Evolutionary conservation across 2,329 filamentous ascomycete species (phyloP), one percentile per base, ranked within the genome.

Genomic region (Hypoxylon sp.): DNA sequence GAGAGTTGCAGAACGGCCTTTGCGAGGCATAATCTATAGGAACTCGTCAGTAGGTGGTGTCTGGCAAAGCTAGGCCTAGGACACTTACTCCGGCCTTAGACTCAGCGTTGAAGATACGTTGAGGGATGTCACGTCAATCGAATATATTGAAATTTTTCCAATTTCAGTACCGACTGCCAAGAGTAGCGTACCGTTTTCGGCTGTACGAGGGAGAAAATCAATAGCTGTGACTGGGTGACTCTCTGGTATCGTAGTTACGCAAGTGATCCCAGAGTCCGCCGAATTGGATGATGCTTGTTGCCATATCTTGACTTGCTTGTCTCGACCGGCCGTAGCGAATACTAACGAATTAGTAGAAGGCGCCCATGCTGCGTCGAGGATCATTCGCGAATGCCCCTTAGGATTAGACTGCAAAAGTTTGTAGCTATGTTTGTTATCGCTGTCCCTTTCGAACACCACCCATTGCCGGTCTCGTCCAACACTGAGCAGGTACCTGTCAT

Each of bases 391-490:
- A 79, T 99, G 96, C 0, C 93, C 95, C 80, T 97, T 98, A 1
- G 89, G 87, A 74, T 97, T 93, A 2, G 87, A 83, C 67, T 90
- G 83, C 41, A 87, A 78, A 2, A 91, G 82, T 23, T 78, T 80
- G 74, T 92, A 98, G 13, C 76, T 75, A 30, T 73, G 68, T 13
- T 17, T 70, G 3, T 60, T 65, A 21, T 61, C 50, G 32, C 21
- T 23, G 11, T 72, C 80, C 41, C 89, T 84, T 73, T 87, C 82
- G 77, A 95, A 99, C 0, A 98, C 83, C 0, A 90, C 90, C 94
- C 95, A 99, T 79, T 97, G 93, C 11, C 96, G 86, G 79, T 99
- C 96, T 65, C 96, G 85, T 1, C 96, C 95, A 1, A 98, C 95
- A 68, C 93, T 98, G 1, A 99, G 85, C 14, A 99, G 84, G 67